Evolutionary conservation across 1,139 yeast genomes (phyloP).

Genomic region (Pichia sp.): DNA sequence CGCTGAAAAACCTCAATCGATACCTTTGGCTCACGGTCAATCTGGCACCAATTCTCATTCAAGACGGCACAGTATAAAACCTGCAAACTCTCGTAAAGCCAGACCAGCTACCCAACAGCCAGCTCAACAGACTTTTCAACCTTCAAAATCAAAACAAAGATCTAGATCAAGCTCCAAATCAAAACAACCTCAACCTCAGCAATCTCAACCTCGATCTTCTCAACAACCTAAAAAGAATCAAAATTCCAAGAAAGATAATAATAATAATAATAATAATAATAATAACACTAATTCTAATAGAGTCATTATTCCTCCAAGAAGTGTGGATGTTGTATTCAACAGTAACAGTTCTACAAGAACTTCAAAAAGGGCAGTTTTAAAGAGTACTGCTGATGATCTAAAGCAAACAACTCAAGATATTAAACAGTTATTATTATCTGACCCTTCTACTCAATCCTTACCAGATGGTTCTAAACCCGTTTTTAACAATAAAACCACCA

Average conservation of each 20-base stretch:
- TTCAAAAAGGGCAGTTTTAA: constrained; percentile 20
- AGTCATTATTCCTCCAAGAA: constrained; percentile 23
- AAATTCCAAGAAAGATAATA: not conserved
- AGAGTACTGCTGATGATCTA: constrained; percentile 20
- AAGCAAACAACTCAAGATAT: constrained; percentile 22
- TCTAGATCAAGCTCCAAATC: too few species aligned
- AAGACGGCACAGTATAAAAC: not conserved
- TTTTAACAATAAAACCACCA: not conserved
- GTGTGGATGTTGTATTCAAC: constrained; percentile 16
- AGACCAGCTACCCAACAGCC: not conserved
- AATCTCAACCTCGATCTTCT: not conserved
- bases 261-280: not conserved
- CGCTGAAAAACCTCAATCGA: constrained; percentile 11
- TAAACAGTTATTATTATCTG: constrained; percentile 20
- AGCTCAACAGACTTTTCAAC: not conserved
- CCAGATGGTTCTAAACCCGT: constrained; percentile 4
- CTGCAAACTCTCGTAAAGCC: not conserved
- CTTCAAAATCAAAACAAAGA: not conserved
- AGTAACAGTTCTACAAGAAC: constrained; percentile 7
- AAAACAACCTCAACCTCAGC: not conserved
- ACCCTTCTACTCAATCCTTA: not conserved
- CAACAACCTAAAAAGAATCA: not conserved
- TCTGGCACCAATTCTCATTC: not conserved
- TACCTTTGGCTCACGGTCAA: constrained; percentile 3
- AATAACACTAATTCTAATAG: not conserved